Conservation (phyloP, 805 yeast species). For the Hyphopichia homilentoma region DNA sequence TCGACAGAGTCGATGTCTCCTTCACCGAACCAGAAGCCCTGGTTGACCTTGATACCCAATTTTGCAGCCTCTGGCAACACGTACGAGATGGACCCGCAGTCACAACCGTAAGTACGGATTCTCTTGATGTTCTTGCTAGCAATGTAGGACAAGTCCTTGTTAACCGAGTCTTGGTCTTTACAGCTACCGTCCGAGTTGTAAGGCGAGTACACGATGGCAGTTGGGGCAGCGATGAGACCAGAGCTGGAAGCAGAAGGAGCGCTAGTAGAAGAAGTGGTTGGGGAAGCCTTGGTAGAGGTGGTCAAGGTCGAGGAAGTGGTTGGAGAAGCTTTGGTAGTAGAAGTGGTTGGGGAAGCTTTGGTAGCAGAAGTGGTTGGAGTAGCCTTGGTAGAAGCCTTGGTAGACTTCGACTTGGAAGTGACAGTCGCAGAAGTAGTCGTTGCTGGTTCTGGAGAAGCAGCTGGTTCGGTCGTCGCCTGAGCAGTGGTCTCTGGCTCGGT, state of each 20-base stretch:
- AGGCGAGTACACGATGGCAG: slow-evolving; percentile 72
- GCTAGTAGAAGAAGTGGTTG: slow-evolving; percentile 11
- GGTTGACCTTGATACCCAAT: slow-evolving; percentile 71
- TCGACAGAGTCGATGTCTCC: slow-evolving; percentile 72
- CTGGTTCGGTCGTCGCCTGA: slow-evolving; percentile 4
- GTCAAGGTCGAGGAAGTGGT: slow-evolving; percentile 18
- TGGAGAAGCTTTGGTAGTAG: slow-evolving; percentile 15
- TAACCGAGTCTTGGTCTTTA: slow-evolving; percentile 53
- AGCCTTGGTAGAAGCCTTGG: slow-evolving; percentile 9
- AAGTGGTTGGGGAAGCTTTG: slow-evolving; percentile 12
- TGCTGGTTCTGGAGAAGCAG: slow-evolving; percentile 7
- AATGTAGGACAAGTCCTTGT: slow-evolving; percentile 57
- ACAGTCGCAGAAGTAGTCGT: slow-evolving; percentile 23
- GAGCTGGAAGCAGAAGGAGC: slow-evolving; percentile 11
- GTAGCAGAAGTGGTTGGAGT: slow-evolving; percentile 9
- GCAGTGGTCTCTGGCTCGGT: slow-evolving; percentile 10
- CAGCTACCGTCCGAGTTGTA: slow-evolving; percentile 67
- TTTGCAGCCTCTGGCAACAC: slow-evolving; percentile 56
- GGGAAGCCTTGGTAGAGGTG: slow-evolving; percentile 8
- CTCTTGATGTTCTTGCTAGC: slow-evolving; percentile 56
- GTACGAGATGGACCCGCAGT: slow-evolving; percentile 66
- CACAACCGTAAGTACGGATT: slow-evolving; percentile 82
- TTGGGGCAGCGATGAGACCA: slow-evolving; percentile 41
- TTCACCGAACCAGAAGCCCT: slow-evolving; percentile 77
- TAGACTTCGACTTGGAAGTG: no score